Evolutionary conservation across 164 flowering plant genomes (phyloP).

Genomic region (Vitis riparia): DNA sequence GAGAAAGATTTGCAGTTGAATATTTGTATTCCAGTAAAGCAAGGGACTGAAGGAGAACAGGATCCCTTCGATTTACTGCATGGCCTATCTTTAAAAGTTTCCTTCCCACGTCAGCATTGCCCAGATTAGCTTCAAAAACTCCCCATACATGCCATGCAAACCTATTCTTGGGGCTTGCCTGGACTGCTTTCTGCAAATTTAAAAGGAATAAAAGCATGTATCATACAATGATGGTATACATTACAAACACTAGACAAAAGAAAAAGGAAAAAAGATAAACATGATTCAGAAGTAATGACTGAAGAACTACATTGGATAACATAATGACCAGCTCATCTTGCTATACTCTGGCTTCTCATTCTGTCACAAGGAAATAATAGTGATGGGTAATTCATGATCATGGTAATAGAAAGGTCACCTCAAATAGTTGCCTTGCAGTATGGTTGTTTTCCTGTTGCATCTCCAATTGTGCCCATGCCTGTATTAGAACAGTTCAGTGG

Average conservation of each 20-base stretch:
- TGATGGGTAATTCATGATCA: not conserved
- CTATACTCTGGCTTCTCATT: not conserved
- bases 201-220: not conserved
- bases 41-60: slow-evolving; percentile 94
- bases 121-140: slow-evolving; percentile 76
- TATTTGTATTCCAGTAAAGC: slow-evolving; percentile 83
- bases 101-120: slow-evolving; percentile 65
- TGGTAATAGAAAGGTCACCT: slow-evolving; percentile 44
- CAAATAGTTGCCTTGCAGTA: slow-evolving; percentile 67
- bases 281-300: not conserved
- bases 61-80: slow-evolving; percentile 89
- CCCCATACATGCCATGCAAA: slow-evolving; percentile 99
- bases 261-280: not conserved
- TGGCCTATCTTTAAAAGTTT: slow-evolving; percentile 93
- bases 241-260: not conserved
- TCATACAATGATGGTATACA: no score
- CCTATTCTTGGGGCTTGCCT: slow-evolving; percentile 96
- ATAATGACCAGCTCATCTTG: no score
- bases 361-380: not conserved
- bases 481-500: slow-evolving; percentile 10
- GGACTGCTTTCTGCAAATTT: slow-evolving; percentile 69
- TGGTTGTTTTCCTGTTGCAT: slow-evolving; percentile 65
- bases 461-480: slow-evolving; percentile 98
- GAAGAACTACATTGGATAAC: not conserved
- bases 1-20: slow-evolving; percentile 78